phyloP scores from a whole-genome alignment of 2,329 filamentous ascomycete species.

The Apiospora sp. region DNA sequence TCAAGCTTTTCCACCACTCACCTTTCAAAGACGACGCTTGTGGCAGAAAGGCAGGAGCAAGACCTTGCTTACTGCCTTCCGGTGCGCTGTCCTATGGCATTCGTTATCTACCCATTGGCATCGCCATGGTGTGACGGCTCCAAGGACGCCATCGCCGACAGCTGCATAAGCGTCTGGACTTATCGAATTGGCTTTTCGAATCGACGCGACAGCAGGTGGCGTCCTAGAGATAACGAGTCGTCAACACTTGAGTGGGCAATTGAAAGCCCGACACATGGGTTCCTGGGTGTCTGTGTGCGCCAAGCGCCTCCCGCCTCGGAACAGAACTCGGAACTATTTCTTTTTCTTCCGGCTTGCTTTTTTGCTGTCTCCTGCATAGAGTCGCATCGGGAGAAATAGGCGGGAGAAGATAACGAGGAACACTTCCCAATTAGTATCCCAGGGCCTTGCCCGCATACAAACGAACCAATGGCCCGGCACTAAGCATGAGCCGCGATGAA shows the following conservation, averaged over 20 bases:
- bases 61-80: not conserved
- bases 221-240: not conserved
- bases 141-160: conserved; percentile 9
- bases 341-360: not conserved
- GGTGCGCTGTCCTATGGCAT: no score
- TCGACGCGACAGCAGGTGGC: conserved; percentile 6
- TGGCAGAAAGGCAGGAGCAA: not conserved
- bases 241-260: not conserved
- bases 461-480: conserved; percentile 20
- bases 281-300: not conserved
- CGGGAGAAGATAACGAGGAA: not conserved
- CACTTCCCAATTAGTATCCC: not conserved
- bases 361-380: not conserved
- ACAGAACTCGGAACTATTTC: not conserved
- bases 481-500: conserved; percentile 15
- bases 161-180: not conserved
- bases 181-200: not conserved
- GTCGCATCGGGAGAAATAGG: not conserved
- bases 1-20: conserved; percentile 5
- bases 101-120: conserved; percentile 1
- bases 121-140: conserved; percentile 8
- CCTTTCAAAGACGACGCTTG: not conserved
- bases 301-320: not conserved
- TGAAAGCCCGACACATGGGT: not conserved
- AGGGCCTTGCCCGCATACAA: not conserved